phyloP scores from a whole-genome alignment of 208 protist genomes.

The Angomonas ambiguus region DNA sequence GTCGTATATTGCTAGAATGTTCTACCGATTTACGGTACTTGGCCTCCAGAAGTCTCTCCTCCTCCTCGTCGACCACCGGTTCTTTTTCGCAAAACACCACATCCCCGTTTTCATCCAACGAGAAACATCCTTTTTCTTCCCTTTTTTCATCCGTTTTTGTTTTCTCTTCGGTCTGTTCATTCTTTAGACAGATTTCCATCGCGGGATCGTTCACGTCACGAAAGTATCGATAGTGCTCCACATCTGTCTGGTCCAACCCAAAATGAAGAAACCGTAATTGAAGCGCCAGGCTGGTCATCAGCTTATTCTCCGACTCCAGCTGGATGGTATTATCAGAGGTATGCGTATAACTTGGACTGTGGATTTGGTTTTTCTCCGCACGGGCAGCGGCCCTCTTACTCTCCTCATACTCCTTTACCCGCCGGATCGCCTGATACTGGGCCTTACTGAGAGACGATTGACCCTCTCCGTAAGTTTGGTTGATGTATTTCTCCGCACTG shows the following conservation, averaged over 20 bases:
- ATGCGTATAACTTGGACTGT: not conserved
- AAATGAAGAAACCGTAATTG: slow-evolving; percentile 45
- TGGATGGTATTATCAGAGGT: too few relatives aligned
- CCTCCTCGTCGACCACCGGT: not conserved
- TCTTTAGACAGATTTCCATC: not conserved
- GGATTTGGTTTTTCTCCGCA: not conserved
- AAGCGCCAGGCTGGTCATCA: slow-evolving; percentile 49
- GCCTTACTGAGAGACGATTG: slow-evolving; percentile 23
- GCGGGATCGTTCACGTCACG: slow-evolving; percentile 2
- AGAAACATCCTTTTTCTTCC: slow-evolving; percentile 35
- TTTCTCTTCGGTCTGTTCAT: not conserved
- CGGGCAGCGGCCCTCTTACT: not conserved
- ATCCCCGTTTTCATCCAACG: slow-evolving; percentile 47
- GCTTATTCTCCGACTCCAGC: slow-evolving; percentile 33
- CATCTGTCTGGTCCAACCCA: slow-evolving; percentile 12
- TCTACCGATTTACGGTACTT: not conserved
- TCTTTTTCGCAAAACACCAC: slow-evolving; percentile 26
- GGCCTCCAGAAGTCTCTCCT: not conserved
- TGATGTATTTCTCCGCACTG: slow-evolving; percentile 24
- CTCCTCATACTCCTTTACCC: slow-evolving; percentile 20
- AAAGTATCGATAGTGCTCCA: slow-evolving; percentile 29
- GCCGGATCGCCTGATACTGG: slow-evolving; percentile 31
- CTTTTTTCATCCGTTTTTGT: not conserved
- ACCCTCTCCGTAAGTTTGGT: slow-evolving; percentile 22
- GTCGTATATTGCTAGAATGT: not conserved